A percentile compares a stretch with the other conserved stretches of the same genome.
phyloP scores from a whole-genome alignment of 176 grass and related monocot species.

The Olyra latifolia region DNA sequence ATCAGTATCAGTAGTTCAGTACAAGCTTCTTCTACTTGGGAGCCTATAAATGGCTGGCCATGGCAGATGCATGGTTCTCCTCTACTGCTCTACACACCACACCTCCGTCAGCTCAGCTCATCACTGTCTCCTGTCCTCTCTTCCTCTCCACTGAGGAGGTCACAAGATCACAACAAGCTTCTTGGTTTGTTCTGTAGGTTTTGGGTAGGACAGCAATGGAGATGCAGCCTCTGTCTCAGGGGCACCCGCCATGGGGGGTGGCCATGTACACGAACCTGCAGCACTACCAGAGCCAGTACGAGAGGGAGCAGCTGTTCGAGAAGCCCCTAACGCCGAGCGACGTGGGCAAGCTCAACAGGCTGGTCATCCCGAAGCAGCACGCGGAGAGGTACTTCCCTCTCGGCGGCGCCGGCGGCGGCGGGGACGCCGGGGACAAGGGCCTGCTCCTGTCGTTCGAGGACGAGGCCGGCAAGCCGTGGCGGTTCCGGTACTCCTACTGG shows the following conservation, averaged over 20 bases:
- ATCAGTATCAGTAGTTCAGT: slow-evolving; percentile 5
- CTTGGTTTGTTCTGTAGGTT: slow-evolving; percentile 29
- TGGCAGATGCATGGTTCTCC: slow-evolving; percentile 76
- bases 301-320: slow-evolving; percentile 78
- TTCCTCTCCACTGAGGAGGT: neutral
- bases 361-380: slow-evolving; percentile 84
- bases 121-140: slow-evolving; percentile 35
- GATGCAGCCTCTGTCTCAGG: slow-evolving; percentile 58
- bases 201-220: slow-evolving; percentile 45
- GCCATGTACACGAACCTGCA: slow-evolving; percentile 70
- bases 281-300: slow-evolving; percentile 58
- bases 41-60: slow-evolving; percentile 74
- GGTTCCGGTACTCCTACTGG: slow-evolving; percentile 88
- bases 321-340: slow-evolving; percentile 73
- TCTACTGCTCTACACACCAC: slow-evolving; percentile 58
- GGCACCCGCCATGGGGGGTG: slow-evolving; percentile 54
- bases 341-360: slow-evolving; percentile 79
- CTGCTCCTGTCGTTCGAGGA: slow-evolving; percentile 72
- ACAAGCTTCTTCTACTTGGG: slow-evolving; percentile 46
- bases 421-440: slow-evolving; percentile 47
- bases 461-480: slow-evolving; percentile 62
- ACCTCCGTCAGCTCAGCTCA: slow-evolving; percentile 1
- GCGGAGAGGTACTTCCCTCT: slow-evolving; percentile 78
- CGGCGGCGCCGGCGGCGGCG: neutral
- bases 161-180: neutral